Evolutionary conservation across 768 basidiomycete genomes (phyloP).

Genomic region (Naganishia onofrii): DNA sequence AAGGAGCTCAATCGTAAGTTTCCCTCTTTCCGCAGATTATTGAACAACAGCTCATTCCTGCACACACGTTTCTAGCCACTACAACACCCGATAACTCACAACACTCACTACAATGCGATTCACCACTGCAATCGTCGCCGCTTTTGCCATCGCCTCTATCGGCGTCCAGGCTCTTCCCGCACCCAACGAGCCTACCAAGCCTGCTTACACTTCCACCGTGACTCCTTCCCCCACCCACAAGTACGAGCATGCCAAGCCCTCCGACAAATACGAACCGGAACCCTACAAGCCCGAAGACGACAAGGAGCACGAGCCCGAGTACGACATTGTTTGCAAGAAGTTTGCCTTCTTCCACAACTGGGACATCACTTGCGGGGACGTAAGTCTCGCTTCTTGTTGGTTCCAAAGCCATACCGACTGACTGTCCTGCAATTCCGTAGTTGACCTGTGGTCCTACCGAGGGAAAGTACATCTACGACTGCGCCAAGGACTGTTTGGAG

Average conservation of each 20-base stretch:
- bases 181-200: background rate
- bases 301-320: conserved; percentile 8
- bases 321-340: conserved; percentile 3
- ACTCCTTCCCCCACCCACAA: background rate
- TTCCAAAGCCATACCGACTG: background rate
- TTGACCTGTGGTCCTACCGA: background rate
- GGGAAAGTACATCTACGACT: no score
- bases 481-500: no score
- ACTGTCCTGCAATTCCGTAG: background rate
- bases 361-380: conserved; percentile 4
- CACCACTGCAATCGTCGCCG: conserved; percentile 6
- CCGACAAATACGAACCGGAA: no score
- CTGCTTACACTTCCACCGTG: background rate
- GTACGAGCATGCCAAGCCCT: background rate
- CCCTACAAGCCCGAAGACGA: background rate
- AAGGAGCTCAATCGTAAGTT: no score
- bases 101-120: conserved; percentile 12
- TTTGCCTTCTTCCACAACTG: conserved; percentile 20
- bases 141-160: conserved; percentile 12
- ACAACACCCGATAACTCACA: background rate
- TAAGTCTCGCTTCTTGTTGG: background rate
- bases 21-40: no score
- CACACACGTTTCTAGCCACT: background rate
- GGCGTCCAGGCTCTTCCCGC: conserved; percentile 10
- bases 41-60: no score